Base-by-base conservation (phyloP, 768 basidiomycete species). In the Mycena vitilis region DNA sequence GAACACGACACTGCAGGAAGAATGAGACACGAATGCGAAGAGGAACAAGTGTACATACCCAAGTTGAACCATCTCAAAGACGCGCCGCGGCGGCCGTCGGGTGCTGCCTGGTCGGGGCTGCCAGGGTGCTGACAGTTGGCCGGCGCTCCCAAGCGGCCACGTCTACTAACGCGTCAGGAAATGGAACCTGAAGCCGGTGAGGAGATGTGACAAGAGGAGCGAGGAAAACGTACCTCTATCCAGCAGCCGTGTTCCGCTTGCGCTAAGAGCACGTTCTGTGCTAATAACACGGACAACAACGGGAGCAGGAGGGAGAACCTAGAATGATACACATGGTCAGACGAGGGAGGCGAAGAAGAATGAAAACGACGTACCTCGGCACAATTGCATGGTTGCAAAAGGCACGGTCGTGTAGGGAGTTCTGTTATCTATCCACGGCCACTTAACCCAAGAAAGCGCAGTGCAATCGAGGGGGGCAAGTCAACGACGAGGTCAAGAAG, bases 201-300 rank as follows among this genome's bases (percentile, higher is more conserved):
- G 20, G 30, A 59, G 57, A 22, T 15, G 25, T 0, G 52, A 13
- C 25, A 40, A 44, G 20, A 53, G 51, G 18, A 3, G 22, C 23
- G 1, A 22, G 42, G 23, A 16, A 9, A 44, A 49, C 66, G 30
- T 22, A 61, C 66, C 66, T 67, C 66, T 30, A 47, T 38, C 62
- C 61, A 54, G 45, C 25, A 63, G n/a, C 42, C 54, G 10, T 40
- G 9, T 18, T 34, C 51, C 10, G 11, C 34, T 30, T 30, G 30
- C 5, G 30, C 30, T 30, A 30, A 5, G 30, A 30, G 5, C 30
- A 30, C 30, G 30, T 30, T 30, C 30, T 30, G 30, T 30, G 30
- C 30, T 30, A 30, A 30, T 2, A 30, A 30, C 30, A 30, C 30
- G 5, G 5, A 30, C 30, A 30, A 30, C 30, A 30, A 34, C 15